Evolutionary conservation across 2,329 filamentous ascomycete species (phyloP), one percentile per base, ranked within the genome.

Genomic region (Fusarium sp.): DNA sequence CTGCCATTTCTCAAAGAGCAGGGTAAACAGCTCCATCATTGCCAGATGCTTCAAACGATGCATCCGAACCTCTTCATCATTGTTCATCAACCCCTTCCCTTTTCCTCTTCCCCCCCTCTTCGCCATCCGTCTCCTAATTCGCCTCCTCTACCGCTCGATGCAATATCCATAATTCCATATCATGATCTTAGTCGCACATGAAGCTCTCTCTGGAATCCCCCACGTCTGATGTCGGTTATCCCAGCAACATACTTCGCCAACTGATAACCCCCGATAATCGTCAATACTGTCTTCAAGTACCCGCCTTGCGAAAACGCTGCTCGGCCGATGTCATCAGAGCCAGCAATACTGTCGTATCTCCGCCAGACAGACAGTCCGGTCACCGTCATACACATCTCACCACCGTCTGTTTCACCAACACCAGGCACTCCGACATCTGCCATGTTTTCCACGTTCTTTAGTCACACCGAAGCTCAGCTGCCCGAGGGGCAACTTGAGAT

Each of bases 381-480:
- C 14, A 20, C 51, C 35, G 29, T 44, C 16, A 33, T 35, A 33
- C 33, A n/a, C 40, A 22, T 20, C 17, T 59, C 65, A 17, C 36
- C 20, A n/a, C 27, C 17, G 9, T 24, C 51, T 17, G 44, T 42
- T 29, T 20, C 33, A 22, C 53, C 38, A 14, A 33, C 36, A 24
- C 38, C 44, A 27, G 22, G 60, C 27, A 67, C 60, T 6, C 58
- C 42, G 55, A n/a, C 58, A 8, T 38, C 53, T 59, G 27, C 24
- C 20, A 78, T 79, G 77, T 75, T 77, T 67, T 69, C 73, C 27
- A 61, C 66, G 10, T 69, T 78, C 35, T 77, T 78, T 66, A 67
- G 62, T 29, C 71, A 79, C 38, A 72, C 71, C n/a, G 59, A 72
- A 44, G 74, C 71, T 62, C 69, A 71, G 31, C 67, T 74, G 57